Evolutionary conservation across 768 basidiomycete genomes (phyloP), one percentile per base, ranked within the genome.

Genomic region (Chalciporus pseudorubinellus): DNA sequence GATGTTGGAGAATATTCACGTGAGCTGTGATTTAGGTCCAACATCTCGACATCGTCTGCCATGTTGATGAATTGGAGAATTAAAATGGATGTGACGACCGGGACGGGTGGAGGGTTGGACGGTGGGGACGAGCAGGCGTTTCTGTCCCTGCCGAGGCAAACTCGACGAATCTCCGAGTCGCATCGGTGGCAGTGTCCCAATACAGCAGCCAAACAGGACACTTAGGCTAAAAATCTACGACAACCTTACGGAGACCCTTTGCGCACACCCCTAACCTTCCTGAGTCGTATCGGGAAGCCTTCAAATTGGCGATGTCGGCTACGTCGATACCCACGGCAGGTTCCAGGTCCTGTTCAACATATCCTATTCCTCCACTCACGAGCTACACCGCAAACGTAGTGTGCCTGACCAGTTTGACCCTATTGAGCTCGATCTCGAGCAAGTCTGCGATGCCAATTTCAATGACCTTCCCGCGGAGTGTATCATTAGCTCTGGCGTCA

Each of bases 11-110:
- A 36, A 6, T 18, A 0, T 10, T 31, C 39, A 11, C 33, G 6
- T 11, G 28, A 13, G 16, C 22, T 39, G 43, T 47, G 49, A 44
- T 52, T 53, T 29, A 46, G 33, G 46, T 68, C 59, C 38, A 55
- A 46, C 67, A 70, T 68, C 14, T 59, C 66, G 19, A 70, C 48
- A 62, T 70, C 68, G 62, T 57, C 58, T 13, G 39, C 45, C 64
- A 64, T 64, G 51, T 8, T 52, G 43, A 34, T 36, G 29, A 39
- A 3, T 48, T 28, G 39, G 21, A 18, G 8, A 38, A 44, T 31
- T 20, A 44, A 44, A 26, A 40, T 16, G 34, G 34, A 43, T 21
- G 12, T 38, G n/a, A 16, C 40, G 24, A 43, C 41, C 18, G 26
- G 24, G 55, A 42, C n/a, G 24, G 28, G n/a, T 13, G 44, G 41